phyloP scores from a whole-genome alignment of 163 green algal species.

The Chlorella variabilis region DNA sequence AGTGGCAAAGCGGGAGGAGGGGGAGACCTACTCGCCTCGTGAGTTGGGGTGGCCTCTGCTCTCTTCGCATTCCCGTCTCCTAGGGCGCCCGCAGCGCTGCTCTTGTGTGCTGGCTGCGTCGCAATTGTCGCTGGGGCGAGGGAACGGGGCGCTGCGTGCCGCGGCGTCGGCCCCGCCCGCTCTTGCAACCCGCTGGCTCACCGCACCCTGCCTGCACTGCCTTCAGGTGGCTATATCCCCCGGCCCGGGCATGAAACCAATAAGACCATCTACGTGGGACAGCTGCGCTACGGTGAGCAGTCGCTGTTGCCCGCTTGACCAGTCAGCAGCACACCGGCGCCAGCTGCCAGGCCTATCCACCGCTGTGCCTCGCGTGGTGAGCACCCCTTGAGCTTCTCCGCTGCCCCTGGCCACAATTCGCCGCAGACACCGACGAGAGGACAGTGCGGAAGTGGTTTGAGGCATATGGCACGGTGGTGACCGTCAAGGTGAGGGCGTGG shows the following conservation, averaged over 20 bases:
- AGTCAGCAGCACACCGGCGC: too few species aligned
- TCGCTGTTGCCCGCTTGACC: too few species aligned
- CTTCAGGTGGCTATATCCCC: background rate
- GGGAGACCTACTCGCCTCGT: background rate
- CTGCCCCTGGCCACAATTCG: too few species aligned
- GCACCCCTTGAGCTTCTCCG: background rate
- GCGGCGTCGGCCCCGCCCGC: too few species aligned
- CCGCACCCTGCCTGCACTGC: background rate
- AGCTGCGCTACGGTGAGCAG: conserved; percentile 34
- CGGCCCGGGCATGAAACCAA: background rate
- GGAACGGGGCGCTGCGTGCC: too few species aligned
- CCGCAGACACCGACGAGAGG: conserved; percentile 31
- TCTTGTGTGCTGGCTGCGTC: too few species aligned
- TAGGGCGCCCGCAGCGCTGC: background rate
- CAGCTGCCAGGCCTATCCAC: too few species aligned
- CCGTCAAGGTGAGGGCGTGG: conserved; percentile 29
- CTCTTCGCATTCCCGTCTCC: background rate
- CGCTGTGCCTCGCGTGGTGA: too few species aligned
- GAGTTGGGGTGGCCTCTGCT: background rate
- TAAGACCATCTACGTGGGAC: conserved; percentile 33
- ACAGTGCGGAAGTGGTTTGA: conserved; percentile 29
- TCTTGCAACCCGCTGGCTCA: too few species aligned
- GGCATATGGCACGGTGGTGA: conserved; percentile 7
- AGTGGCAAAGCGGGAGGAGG: background rate
- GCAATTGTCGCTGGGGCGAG: too few species aligned